These are phyloP conservation scores for Aschersonia sp. DNA, from an alignment of 2,329 filamentous ascomycete genomes.

Conservation along the genomic window DNA sequence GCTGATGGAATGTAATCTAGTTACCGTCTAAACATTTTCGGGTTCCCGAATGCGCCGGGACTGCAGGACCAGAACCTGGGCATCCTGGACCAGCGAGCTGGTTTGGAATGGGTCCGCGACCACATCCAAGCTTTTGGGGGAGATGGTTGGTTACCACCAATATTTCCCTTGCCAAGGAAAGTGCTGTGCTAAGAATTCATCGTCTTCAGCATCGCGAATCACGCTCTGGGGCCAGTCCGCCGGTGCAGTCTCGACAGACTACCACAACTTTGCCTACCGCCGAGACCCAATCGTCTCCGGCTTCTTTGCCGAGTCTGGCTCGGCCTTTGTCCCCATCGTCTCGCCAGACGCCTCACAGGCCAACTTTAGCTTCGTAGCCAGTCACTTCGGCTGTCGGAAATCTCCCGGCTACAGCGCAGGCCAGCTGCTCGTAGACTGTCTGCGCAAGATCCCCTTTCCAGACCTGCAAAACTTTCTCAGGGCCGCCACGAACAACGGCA, in stretches of 20 bases:
- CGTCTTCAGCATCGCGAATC: not conserved
- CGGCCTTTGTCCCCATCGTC: not conserved
- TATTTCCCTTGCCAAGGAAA: not conserved
- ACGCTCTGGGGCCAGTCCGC: not conserved
- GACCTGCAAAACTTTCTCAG: not conserved
- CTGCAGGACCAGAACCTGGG: constrained; percentile 6
- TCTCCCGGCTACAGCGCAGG: not conserved
- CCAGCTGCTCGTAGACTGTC: not conserved
- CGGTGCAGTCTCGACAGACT: not conserved
- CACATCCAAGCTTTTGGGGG: constrained; percentile 7
- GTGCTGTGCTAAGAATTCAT: not conserved
- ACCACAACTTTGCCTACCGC: not conserved
- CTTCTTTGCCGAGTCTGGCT: not conserved
- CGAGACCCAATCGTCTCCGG: not conserved
- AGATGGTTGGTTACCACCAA: constrained; percentile 1
- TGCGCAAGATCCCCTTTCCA: not conserved
- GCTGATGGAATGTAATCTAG: not conserved
- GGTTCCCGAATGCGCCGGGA: constrained; percentile 7
- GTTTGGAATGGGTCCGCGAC: constrained; percentile 8
- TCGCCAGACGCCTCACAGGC: not conserved
- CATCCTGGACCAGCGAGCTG: constrained; percentile 6
- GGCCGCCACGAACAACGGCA: not conserved
- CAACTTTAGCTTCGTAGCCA: not conserved
- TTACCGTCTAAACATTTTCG: constrained; percentile 1
- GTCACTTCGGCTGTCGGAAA: not conserved